Conservation (phyloP, 345 rosid genomes). For the Citrus reticulata region DNA sequence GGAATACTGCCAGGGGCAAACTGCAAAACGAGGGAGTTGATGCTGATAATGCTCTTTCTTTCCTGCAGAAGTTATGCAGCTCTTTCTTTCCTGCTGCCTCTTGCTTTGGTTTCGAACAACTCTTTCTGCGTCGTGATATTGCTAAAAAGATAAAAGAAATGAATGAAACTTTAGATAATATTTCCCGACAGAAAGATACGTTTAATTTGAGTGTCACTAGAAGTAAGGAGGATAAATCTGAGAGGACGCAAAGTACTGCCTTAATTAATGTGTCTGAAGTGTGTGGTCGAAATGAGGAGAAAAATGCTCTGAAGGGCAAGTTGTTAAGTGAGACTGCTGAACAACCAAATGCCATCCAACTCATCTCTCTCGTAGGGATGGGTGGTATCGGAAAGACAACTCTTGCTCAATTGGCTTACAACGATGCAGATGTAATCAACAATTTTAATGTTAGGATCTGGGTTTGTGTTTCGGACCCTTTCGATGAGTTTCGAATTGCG, state of each 20-base stretch:
- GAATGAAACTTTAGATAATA: neutral
- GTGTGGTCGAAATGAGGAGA: neutral
- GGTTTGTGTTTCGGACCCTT: neutral
- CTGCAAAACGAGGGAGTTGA: neutral
- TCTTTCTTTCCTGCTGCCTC: neutral
- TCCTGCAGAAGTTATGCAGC: neutral
- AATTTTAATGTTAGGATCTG: neutral
- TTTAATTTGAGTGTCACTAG: neutral
- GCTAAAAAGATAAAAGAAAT: constrained; percentile 1
- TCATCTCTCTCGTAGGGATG: neutral
- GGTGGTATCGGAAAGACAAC: neutral
- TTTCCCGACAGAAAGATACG: neutral
- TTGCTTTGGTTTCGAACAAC: neutral
- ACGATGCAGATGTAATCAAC: neutral
- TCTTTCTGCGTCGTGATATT: neutral
- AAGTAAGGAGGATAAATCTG: neutral
- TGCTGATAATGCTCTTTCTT: neutral
- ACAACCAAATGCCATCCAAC: neutral
- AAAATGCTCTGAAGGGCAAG: neutral
- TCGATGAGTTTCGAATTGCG: neutral
- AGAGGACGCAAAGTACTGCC: neutral
- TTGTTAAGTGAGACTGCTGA: neutral
- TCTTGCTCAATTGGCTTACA: neutral
- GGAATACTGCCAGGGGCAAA: neutral
- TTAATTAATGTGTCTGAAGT: neutral